phyloP scores from a whole-genome alignment of 352 stramenopile genomes.

The Bremia lactucae region DNA sequence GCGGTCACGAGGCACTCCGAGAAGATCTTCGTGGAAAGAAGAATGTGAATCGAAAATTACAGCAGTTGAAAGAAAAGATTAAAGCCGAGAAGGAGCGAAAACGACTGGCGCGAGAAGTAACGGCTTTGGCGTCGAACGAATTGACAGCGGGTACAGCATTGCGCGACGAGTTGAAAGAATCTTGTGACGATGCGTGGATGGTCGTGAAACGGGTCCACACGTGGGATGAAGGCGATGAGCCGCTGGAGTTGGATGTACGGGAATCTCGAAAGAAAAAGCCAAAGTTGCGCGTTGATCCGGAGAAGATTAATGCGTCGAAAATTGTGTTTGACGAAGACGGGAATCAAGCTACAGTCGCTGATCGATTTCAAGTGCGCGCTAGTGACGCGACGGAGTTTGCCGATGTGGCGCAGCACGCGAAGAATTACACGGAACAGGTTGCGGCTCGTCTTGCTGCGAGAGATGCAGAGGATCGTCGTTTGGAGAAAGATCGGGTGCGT shows the following conservation, averaged over 20 bases:
- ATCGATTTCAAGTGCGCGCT: conserved; percentile 42
- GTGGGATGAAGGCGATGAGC: conserved; percentile 51
- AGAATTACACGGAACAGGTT: conserved; percentile 54
- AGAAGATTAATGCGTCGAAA: conserved; percentile 61
- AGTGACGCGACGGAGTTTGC: conserved; percentile 38
- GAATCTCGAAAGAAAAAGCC: conserved; percentile 65
- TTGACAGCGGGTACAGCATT: conserved; percentile 25
- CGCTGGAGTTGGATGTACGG: conserved; percentile 45
- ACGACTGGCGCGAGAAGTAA: conserved; percentile 70
- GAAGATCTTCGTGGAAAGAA: conserved; percentile 89
- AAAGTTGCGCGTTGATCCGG: conserved; percentile 71
- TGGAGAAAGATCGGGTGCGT: conserved; percentile 82
- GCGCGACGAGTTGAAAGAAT: conserved; percentile 18
- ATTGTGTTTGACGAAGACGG: conserved; percentile 93
- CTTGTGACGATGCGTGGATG: conserved; percentile 70
- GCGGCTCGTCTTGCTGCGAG: conserved; percentile 62
- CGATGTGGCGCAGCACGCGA: conserved; percentile 54
- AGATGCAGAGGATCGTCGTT: conserved; percentile 59
- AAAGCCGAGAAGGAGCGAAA: conserved; percentile 93
- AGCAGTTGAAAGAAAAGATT: conserved; percentile 97
- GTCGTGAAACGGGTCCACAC: conserved; percentile 88
- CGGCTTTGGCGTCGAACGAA: conserved; percentile 26
- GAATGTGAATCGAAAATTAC: conserved; percentile 95
- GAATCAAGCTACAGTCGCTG: conserved; percentile 55
- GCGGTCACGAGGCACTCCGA: conserved; percentile 64